Conservation (phyloP, 495 filamentous ascomycete genomes). For the Poronia punctata region DNA sequence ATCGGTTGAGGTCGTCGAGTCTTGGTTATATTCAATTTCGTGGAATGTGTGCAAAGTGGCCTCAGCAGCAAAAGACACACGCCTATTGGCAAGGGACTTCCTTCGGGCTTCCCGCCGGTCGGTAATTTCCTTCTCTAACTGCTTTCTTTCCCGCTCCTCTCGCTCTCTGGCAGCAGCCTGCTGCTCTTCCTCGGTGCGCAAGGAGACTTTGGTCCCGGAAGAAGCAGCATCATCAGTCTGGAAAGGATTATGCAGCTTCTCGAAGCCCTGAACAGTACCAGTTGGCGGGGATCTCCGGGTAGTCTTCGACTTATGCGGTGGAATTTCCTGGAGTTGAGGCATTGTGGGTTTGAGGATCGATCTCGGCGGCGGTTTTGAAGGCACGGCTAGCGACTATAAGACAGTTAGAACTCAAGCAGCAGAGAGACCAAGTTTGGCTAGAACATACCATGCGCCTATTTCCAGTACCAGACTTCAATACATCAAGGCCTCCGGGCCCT, state of each 20-base stretch:
- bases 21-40: conserved; percentile 81
- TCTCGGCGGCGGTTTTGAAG: conserved; percentile 42
- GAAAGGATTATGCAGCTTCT: conserved; percentile 48
- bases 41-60: conserved; percentile 98
- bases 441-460: conserved; percentile 72
- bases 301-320: conserved; percentile 35
- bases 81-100: conserved; percentile 86
- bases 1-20: conserved; percentile 78
- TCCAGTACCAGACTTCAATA: conserved; percentile 66
- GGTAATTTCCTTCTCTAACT: conserved; percentile 61
- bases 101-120: conserved; percentile 76
- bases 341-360: conserved; percentile 86
- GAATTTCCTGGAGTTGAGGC: conserved; percentile 58
- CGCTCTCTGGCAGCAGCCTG: conserved; percentile 67
- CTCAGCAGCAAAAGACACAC: conserved; percentile 95
- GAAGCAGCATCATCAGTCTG: conserved; percentile 29
- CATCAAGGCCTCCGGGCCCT: conserved; percentile 82
- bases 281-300: conserved; percentile 16
- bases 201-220: conserved; percentile 39
- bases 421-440: conserved; percentile 9
- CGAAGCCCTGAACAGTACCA: conserved; percentile 23
- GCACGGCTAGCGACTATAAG: conserved; percentile 41
- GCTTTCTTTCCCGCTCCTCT: conserved; percentile 61
- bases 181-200: conserved; percentile 71
- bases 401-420: conserved; percentile 5